Percentiles rank a stretch among this genome's conserved stretches.
phyloP scores from a whole-genome alignment of 805 yeast species.

The Saccharomyces kudriavzevii region DNA sequence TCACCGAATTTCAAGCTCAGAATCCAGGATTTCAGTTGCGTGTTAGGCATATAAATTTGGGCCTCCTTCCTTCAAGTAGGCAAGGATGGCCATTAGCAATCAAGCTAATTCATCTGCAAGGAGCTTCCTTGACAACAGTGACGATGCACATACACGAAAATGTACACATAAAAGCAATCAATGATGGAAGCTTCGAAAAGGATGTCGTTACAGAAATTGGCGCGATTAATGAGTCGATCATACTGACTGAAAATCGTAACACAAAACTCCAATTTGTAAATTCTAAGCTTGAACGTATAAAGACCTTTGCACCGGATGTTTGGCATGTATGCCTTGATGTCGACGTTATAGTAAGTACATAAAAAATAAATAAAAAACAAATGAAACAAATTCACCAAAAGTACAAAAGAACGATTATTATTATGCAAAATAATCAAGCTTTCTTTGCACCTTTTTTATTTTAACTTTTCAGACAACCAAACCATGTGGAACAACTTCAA shows the following conservation, averaged over 20 bases:
- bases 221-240: background rate
- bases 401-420: background rate
- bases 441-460: background rate
- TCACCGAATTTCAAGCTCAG: slow-evolving; percentile 20
- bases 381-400: background rate
- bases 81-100: slow-evolving; percentile 51
- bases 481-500: slow-evolving; percentile 56
- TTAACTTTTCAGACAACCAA: slow-evolving; percentile 5
- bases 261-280: background rate
- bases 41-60: slow-evolving; percentile 59
- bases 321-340: slow-evolving; percentile 63
- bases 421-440: background rate
- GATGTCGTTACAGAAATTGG: background rate
- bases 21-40: slow-evolving; percentile 22
- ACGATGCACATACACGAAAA: slow-evolving; percentile 71
- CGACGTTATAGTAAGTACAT: slow-evolving; percentile 8
- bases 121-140: slow-evolving; percentile 11
- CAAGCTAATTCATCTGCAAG: slow-evolving; percentile 7
- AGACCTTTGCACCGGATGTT: slow-evolving; percentile 82
- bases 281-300: slow-evolving; percentile 47
- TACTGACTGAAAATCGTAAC: background rate
- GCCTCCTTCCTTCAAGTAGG: slow-evolving; percentile 65
- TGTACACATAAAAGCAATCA: slow-evolving; percentile 40
- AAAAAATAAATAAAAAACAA: background rate
- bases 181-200: slow-evolving; percentile 9